Base-by-base conservation (phyloP, 1,139 yeast species). In the Suhomyces ambrosiae region DNA sequence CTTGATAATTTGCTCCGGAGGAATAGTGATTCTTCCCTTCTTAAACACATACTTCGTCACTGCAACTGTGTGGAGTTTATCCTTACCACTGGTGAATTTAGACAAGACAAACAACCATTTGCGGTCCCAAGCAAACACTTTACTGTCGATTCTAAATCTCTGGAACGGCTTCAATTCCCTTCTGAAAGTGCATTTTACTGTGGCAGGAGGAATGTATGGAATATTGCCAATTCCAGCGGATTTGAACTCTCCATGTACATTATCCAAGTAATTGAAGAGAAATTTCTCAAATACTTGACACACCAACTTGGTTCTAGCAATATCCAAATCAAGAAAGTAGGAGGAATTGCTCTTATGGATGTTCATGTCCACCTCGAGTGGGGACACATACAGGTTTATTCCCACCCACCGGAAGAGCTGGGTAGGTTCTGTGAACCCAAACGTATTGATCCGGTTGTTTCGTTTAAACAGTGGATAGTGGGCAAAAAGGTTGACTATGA, bases 261-360 rank as follows among this genome's bases (percentile, higher is more conserved):
- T 72, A 29, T 50, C 52, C 43, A 59, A 61, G 46, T 62, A 68
- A 33, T 59, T 53, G 45, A 67, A 58, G 48, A 79, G 75, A 33
- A 72, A 59, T 44, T 68, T 71, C 49, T 73, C 81, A 49, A 89
- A 77, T 9, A 80, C 62, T 31, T 65, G 60, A 14, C 77, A 61
- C 61, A 88, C 65, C 42, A 83, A 61, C 45, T 81, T 79, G 11
- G 87, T 71, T 53, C 97, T 76, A 2, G 89, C 83, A 46, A 87
- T 71, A 55, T 90, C 97, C 54, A 88, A 66, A 52, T 90, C 97
- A n/a, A 72, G 64, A 53, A 86, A 85, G 60, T 89, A 90, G 1
- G 96, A 85, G 13, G 90, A 79, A 58, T 90, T 90, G 42, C 85
- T 80, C 64, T 90, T 90, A 66, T 90, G 97, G 38, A 88, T 54